These are phyloP conservation scores for Neurospora sp. DNA, from an alignment of 2,329 filamentous ascomycete genomes.

Conservation along the genomic window DNA sequence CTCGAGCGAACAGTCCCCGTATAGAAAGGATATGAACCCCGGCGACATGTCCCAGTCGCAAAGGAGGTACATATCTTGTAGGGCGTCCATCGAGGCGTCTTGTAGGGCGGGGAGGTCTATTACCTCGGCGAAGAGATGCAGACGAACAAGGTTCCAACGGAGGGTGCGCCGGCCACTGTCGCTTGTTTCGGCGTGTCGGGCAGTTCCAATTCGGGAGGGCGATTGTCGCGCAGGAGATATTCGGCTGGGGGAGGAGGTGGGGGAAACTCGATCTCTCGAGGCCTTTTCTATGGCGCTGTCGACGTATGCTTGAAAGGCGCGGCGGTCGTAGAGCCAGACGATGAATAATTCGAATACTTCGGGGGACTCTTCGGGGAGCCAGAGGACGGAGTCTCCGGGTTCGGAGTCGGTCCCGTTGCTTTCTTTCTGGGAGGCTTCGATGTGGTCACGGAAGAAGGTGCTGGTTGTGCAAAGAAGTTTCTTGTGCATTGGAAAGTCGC, in stretches of 20 bases:
- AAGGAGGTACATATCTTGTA: slow-evolving; percentile 49
- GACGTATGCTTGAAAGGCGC: slow-evolving; percentile 32
- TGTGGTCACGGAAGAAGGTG: slow-evolving; percentile 36
- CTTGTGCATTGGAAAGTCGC: slow-evolving; percentile 23
- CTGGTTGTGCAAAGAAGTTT: slow-evolving; percentile 36
- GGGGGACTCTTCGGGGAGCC: slow-evolving; percentile 35
- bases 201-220: background rate
- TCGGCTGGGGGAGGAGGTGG: background rate
- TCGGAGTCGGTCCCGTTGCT: slow-evolving; percentile 4
- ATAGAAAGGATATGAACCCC: slow-evolving; percentile 40
- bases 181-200: background rate
- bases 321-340: slow-evolving; percentile 39
- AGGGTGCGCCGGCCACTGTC: slow-evolving; percentile 27
- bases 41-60: slow-evolving; percentile 49
- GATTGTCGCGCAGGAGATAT: slow-evolving; percentile 3
- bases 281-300: slow-evolving; percentile 28
- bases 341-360: slow-evolving; percentile 44
- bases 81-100: slow-evolving; percentile 46
- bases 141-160: slow-evolving; percentile 45
- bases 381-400: slow-evolving; percentile 19
- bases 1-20: slow-evolving; percentile 40
- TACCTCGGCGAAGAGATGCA: slow-evolving; percentile 47
- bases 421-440: slow-evolving; percentile 26
- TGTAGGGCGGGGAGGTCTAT: slow-evolving; percentile 41
- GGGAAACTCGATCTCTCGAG: background rate